These are phyloP conservation scores for Lophiotrema nucula DNA, from an alignment of 495 filamentous ascomycete species.

Conservation along the genomic window DNA sequence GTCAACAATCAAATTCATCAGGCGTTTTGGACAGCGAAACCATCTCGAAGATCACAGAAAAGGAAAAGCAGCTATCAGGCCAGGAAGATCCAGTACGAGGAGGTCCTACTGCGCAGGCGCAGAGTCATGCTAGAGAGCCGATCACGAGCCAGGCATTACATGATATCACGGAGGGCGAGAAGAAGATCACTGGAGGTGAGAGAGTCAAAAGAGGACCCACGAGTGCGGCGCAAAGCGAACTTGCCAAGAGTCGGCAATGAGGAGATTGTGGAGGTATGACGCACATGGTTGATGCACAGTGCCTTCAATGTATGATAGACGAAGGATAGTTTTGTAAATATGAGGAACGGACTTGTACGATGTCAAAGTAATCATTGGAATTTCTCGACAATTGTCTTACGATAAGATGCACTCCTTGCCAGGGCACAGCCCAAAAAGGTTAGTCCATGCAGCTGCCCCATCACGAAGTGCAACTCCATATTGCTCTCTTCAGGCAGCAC, in stretches of 20 bases:
- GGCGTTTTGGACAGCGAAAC: constrained; percentile 15
- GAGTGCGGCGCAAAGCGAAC: constrained; percentile 36
- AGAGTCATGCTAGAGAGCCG: constrained; percentile 15
- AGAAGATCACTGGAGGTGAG: constrained; percentile 27
- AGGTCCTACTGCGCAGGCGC: constrained; percentile 10
- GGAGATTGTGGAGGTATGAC: too few species aligned
- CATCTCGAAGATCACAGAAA: constrained; percentile 17
- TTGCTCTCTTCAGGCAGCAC: too few species aligned
- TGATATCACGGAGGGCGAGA: constrained; percentile 21
- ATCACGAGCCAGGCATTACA: constrained; percentile 18
- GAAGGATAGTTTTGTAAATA: too few species aligned
- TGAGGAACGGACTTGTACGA: too few species aligned
- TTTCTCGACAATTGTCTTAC: too few species aligned
- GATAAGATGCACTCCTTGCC: too few species aligned
- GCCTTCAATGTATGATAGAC: too few species aligned
- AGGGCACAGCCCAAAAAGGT: too few species aligned
- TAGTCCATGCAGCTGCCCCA: too few species aligned
- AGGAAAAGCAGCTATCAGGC: constrained; percentile 8
- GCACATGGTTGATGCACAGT: too few species aligned
- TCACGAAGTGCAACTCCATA: too few species aligned
- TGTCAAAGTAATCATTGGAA: too few species aligned
- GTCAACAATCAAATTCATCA: not conserved
- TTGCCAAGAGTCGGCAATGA: constrained; percentile 29
- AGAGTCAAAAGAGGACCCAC: constrained; percentile 38
- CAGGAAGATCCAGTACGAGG: not conserved